Percentiles rank a stretch among this genome's conserved stretches.
Conservation (phyloP, 345 rosid species). For the Eucalyptus tenuipes region DNA sequence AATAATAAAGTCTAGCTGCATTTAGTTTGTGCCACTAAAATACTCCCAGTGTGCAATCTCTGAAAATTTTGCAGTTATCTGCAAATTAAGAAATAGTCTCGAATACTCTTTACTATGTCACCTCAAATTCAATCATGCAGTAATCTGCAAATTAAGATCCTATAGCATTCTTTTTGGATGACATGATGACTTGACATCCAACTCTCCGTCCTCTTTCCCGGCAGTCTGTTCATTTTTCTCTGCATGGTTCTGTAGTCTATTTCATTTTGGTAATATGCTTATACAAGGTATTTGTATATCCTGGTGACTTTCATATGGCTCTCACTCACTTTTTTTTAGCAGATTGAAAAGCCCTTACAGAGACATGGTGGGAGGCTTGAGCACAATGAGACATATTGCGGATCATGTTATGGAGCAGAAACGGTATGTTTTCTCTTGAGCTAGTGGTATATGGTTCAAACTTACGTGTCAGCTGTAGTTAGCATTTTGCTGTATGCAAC, state of each 20-base stretch:
- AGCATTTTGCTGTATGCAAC: neutral
- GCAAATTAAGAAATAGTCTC: neutral
- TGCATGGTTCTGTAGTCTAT: neutral
- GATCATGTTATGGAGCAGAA: conserved; percentile 94
- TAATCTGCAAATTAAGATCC: neutral
- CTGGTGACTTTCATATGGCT: neutral
- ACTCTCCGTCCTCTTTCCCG: neutral
- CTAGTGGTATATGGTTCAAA: neutral
- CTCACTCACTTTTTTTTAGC: conserved; percentile 6
- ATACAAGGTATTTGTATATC: neutral
- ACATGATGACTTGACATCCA: neutral
- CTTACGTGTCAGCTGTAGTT: neutral
- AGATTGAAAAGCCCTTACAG: conserved; percentile 92
- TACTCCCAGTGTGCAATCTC: neutral
- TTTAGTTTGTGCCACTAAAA: neutral
- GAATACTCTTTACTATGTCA: neutral
- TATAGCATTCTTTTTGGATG: neutral
- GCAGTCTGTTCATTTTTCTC: neutral
- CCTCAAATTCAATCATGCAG: neutral
- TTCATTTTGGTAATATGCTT: neutral
- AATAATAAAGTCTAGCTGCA: neutral
- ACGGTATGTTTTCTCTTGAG: conserved; percentile 25
- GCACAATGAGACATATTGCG: conserved; percentile 93
- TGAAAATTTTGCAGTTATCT: neutral
- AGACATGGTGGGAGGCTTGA: conserved; percentile 95